Evolutionary conservation across 2,329 filamentous ascomycete genomes (phyloP), one percentile per base, ranked within the genome.

Genomic region (Chalara sp.): DNA sequence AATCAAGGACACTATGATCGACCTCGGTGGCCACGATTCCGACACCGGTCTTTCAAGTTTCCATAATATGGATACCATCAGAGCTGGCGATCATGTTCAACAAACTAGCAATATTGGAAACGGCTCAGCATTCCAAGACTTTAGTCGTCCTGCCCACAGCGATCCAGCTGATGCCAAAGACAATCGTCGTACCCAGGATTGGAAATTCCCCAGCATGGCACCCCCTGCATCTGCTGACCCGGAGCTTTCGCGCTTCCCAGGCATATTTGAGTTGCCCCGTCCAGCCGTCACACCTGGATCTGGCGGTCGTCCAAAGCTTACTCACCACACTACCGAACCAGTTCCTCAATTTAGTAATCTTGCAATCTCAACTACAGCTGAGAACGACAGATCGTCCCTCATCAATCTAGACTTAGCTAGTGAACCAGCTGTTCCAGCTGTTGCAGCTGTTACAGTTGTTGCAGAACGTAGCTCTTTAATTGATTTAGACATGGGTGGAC

Each of bases 1-100:
- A 6, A 64, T 83, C n/a, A 70, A 78, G 49, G 80, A 84, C 60
- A 83, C 81, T 1, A 71, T 84, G 13, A 86, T 85, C 51, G 81
- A 85, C 57, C 72, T 85, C 6, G 82, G 84, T 54, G 77, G 74
- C 2, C 83, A 80, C 13, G 68, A 84, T 6, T 71, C 75, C 42
- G 78, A 77, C 2, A 74, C 70, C 37, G 76, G 78, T 4, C 68
- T 81, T 1, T 79, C 80, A 1, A 75, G 72, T 48, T 84, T 83
- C 54, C 75, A 76, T 37, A 80, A 84, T 56, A 72, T 84, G 72
- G 76, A 78, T 49, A 84, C 81, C 5, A 79, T 84, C 55, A 75
- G 54, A 47, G 55, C 63, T 35, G 53, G 53, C 32, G 53, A 54
- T 37, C 53, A 51, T 32, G 53, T 31, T 37, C 50, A 52, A 40